Conservation (phyloP, 768 basidiomycete genomes). For the Suillus clintonianus region DNA sequence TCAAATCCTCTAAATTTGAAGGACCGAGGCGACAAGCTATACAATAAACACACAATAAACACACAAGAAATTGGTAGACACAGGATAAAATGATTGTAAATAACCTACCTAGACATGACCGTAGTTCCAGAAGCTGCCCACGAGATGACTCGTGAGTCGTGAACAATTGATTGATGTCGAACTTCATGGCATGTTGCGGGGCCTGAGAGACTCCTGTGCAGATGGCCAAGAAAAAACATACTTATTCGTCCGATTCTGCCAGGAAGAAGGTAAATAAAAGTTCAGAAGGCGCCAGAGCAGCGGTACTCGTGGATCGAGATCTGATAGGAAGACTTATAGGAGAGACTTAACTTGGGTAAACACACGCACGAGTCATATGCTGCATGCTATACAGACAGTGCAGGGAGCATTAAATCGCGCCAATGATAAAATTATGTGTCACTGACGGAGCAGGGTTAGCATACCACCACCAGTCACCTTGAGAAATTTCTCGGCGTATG, state of each 20-base stretch:
- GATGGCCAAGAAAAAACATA: neutral
- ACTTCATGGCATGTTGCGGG: too few relatives aligned
- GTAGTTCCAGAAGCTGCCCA: neutral
- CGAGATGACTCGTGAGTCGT: too few relatives aligned
- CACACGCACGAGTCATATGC: neutral
- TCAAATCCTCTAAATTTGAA: neutral
- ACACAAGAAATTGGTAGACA: neutral
- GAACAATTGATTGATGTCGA: neutral
- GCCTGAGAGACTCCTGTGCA: neutral
- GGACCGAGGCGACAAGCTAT: neutral
- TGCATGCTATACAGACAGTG: neutral
- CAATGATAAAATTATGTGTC: neutral
- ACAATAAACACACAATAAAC: neutral
- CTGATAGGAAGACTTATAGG: neutral
- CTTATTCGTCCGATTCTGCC: neutral
- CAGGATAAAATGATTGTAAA: neutral
- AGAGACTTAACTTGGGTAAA: neutral
- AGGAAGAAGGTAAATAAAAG: neutral
- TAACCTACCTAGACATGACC: neutral
- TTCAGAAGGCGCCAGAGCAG: neutral
- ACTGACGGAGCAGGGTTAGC: neutral
- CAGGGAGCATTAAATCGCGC: neutral
- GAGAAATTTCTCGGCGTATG: neutral
- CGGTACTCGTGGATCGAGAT: neutral
- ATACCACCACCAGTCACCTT: neutral